These are phyloP conservation scores for Arthrobotrys musiformis DNA, from an alignment of 2,329 filamentous ascomycete species.

Conservation along the genomic window DNA sequence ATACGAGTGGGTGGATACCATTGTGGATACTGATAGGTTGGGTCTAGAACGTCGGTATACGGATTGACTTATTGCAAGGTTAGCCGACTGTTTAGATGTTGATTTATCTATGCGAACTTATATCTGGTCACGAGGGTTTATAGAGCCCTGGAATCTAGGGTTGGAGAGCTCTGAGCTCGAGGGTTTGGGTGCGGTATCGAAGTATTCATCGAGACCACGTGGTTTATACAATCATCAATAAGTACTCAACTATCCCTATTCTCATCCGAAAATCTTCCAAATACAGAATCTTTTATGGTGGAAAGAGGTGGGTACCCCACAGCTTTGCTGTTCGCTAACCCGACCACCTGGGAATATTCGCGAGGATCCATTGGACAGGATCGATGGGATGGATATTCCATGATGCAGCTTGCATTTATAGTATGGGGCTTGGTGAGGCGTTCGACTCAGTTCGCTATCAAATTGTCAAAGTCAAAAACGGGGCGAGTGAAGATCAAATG, in stretches of 20 bases:
- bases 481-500: no score
- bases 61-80: not conserved
- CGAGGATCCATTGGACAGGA: slow-evolving; percentile 33
- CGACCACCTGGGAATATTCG: not conserved
- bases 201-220: no score
- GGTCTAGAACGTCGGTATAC: not conserved
- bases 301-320: slow-evolving; percentile 12
- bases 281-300: not conserved
- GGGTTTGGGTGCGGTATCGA: not conserved
- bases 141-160: not conserved
- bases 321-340: not conserved
- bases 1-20: not conserved
- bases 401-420: no score
- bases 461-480: not conserved
- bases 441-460: not conserved
- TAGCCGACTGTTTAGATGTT: not conserved
- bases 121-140: not conserved
- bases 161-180: not conserved
- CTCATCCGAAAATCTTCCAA: not conserved
- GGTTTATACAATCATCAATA: no score
- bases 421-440: not conserved
- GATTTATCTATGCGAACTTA: not conserved
- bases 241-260: no score
- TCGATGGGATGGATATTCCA: slow-evolving; percentile 10
- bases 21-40: not conserved